A percentile compares a stretch with the other conserved stretches of the same genome.
phyloP scores from a whole-genome alignment of 768 basidiomycete species.

The button mushroom (Agaricus bisporus) region DNA sequence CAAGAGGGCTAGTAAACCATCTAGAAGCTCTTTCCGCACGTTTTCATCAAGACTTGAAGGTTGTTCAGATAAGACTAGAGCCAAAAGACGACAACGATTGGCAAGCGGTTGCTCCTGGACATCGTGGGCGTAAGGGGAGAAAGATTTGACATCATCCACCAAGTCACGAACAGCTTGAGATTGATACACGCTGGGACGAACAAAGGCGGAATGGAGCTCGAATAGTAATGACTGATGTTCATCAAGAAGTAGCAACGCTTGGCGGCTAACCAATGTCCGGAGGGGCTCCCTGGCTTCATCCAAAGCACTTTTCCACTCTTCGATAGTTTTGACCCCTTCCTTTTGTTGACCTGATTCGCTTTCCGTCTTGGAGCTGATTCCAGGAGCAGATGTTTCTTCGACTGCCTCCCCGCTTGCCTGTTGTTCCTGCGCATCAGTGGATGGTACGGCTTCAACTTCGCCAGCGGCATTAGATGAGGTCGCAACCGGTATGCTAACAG shows the following conservation, averaged over 20 bases:
- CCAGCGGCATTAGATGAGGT: conserved; percentile 23
- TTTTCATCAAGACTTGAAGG: conserved; percentile 51
- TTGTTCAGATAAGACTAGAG: conserved; percentile 74
- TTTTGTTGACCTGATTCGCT: background rate
- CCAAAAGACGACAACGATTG: conserved; percentile 80
- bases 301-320: conserved; percentile 63
- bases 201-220: conserved; percentile 79
- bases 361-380: background rate
- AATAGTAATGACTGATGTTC: conserved; percentile 85
- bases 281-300: conserved; percentile 61
- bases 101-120: conserved; percentile 71
- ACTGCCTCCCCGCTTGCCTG: background rate
- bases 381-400: background rate
- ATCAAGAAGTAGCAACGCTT: conserved; percentile 76
- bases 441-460: conserved; percentile 18
- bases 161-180: conserved; percentile 64
- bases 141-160: conserved; percentile 69
- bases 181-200: conserved; percentile 56
- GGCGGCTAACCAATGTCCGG: conserved; percentile 55
- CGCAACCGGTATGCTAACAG: conserved; percentile 21
- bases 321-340: conserved; percentile 35
- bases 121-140: conserved; percentile 60
- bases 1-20: conserved; percentile 60
- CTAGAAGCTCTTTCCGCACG: conserved; percentile 55
- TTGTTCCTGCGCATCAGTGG: background rate